phyloP scores from a whole-genome alignment of 2,329 filamentous ascomycete genomes.

The Diplodia intermedia region DNA sequence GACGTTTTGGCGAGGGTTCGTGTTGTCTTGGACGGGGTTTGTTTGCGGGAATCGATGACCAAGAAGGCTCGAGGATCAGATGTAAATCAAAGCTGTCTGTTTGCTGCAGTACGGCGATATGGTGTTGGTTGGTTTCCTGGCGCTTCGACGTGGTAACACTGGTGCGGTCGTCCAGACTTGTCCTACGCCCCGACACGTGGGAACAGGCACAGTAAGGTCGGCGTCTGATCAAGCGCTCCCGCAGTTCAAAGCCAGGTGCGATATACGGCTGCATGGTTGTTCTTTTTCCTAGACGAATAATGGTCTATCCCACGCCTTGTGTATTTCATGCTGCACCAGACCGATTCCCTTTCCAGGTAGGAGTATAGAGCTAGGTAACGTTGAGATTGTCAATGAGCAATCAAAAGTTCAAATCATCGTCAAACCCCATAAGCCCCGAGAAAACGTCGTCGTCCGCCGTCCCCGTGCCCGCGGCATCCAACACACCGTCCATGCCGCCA shows the following conservation, averaged over 20 bases:
- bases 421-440: slow-evolving; percentile 24
- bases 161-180: background rate
- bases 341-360: background rate
- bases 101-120: background rate
- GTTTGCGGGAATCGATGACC: background rate
- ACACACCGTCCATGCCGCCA: slow-evolving; percentile 25
- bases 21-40: slow-evolving; percentile 7
- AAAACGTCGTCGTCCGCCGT: slow-evolving; percentile 31
- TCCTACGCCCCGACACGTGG: background rate
- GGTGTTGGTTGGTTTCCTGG: background rate
- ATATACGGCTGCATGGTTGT: background rate
- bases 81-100: slow-evolving; percentile 3
- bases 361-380: background rate
- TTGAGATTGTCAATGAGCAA: background rate
- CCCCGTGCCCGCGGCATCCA: slow-evolving; percentile 19
- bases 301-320: background rate
- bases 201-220: background rate
- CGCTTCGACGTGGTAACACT: background rate
- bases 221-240: background rate
- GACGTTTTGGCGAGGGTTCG: background rate
- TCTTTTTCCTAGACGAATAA: background rate
- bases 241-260: background rate
- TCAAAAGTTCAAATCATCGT: slow-evolving; percentile 32
- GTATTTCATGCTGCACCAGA: background rate
- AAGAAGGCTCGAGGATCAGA: background rate